Percentiles rank a stretch among this genome's conserved stretches.
These are phyloP conservation scores for Nectriaceae sp. DNA, from an alignment of 2,329 filamentous ascomycete species.

Conservation along the genomic window DNA sequence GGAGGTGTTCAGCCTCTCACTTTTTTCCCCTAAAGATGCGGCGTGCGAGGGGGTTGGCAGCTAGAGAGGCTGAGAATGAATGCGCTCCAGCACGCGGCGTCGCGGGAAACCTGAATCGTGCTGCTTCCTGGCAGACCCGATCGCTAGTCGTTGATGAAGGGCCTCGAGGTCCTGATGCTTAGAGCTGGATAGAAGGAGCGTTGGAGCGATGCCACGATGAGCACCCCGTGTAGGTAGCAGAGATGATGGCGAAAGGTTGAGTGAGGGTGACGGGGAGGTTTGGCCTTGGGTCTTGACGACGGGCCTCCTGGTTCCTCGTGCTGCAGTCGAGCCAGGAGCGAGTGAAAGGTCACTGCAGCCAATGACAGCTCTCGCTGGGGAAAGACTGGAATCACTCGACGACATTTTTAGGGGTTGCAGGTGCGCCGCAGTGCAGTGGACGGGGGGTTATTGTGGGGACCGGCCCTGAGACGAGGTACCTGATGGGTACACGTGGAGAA, in stretches of 20 bases:
- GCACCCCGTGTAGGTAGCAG: constrained; percentile 17
- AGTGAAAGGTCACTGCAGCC: constrained; percentile 7
- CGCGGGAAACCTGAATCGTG: constrained; percentile 15
- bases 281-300: constrained; percentile 2
- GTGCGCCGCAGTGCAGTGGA: constrained; percentile 13
- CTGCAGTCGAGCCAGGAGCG: neutral
- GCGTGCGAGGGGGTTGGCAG: constrained; percentile 23
- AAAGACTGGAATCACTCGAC: constrained; percentile 15
- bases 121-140: constrained; percentile 12
- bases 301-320: neutral
- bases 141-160: constrained; percentile 6
- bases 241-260: constrained; percentile 13
- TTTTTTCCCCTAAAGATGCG: constrained; percentile 25
- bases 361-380: constrained; percentile 14
- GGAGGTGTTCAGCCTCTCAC: constrained; percentile 36
- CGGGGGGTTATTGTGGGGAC: constrained; percentile 14
- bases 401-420: constrained; percentile 28
- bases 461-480: constrained; percentile 5
- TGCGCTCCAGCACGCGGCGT: constrained; percentile 22
- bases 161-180: constrained; percentile 10
- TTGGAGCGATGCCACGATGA: constrained; percentile 14
- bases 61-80: constrained; percentile 12
- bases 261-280: constrained; percentile 6
- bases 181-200: constrained; percentile 18
- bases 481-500: constrained; percentile 9